Base-by-base conservation (phyloP, 768 basidiomycete species). In the Postia placenta region DNA sequence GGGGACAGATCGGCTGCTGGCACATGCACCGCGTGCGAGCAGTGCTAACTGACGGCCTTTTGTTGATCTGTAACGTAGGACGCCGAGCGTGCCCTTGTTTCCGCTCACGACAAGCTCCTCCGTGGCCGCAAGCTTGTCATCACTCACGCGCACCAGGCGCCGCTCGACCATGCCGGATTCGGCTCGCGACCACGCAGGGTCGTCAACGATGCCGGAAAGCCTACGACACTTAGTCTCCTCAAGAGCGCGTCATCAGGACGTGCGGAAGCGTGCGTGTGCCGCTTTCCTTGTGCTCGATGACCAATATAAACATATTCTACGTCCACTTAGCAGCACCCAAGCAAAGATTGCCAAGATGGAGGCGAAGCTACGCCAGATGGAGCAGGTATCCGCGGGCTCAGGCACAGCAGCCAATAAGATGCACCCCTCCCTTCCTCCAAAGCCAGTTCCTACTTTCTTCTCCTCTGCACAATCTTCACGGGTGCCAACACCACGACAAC, bases 341-440 rank as follows among this genome's bases (percentile, higher is more conserved):
- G 83, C 82, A 57, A 96, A 97, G 68, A 99, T 99, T 57, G 92
- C 93, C 6, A 79, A 85, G 60, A 87, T 97, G 77, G 96, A 99
- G 67, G 95, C 95, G 2, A 99, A 99, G 66, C 73, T 99, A 20
- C 78, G 82, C 15, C 80, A 90, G 54, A 81, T 96, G 78, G 80
- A 82, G 57, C 62, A 65, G 42, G 64, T 65, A 11, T 46, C 57
- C 4, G 42, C 42, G 3, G 43, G 42, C 12, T 23, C 50, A 11
- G 25, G n/a, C 20, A 45, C 49, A 4, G 20, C 55, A 3, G 35
- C 58, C 17, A 48, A 48, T 11, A 37, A 42, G 23, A 45, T 45
- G 22, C 52, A 60, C 24, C 59, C 62, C 7, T 54, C 52, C 28
- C 52, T 63, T 37, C 53, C 79, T 2, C 41, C 67, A 20, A 76